Evolutionary conservation across 306 rosid genomes (phyloP), one percentile per base, ranked within the genome.

Genomic region (Prunus kanzakura): DNA sequence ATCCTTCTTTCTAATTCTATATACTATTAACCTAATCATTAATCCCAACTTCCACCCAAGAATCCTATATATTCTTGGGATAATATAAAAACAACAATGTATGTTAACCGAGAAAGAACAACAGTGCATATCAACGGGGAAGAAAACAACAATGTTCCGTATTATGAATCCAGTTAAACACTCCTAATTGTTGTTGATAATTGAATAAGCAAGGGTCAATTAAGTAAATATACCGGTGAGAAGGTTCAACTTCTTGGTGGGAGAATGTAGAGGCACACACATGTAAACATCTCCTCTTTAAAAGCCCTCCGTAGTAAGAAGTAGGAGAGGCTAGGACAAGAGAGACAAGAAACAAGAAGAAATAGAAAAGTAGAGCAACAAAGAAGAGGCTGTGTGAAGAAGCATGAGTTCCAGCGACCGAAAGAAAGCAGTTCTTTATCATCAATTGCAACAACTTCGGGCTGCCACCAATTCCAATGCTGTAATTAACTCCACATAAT

Each of bases 401-500:
- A 43, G 65, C 72, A 87, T 88, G 91, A 77, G 73, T 85, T 89
- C 93, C 6, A 78, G 71, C 67, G 87, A 76, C n/a, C 46, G 63
- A 67, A 87, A 79, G 75, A 88, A 80, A 77, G 88, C 74, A 32
- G 85, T 87, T 74, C 77, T 82, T 3, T 80, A 86, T 69, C 61
- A 80, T 52, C 85, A 80, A 43, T 57, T 88, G 76, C 85, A 84
- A 51, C 84, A 82, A 63, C 92, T 90, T 80, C 87, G 94, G 45
- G 84, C 86, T 27, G 84, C 82, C 85, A 91, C 97, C 71, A 87
- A 83, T 58, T 91, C 98, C 72, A 86, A 43, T 78, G 88, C 93
- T 70, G 98, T 93, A 91, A 83, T 72, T 78, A 2, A 63, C 60
- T 43, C 15, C 19, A 12, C 9, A 51, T 27, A 4, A 20, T 13